Conservation (phyloP, 345 rosid species). For the Eucalyptus globulus region DNA sequence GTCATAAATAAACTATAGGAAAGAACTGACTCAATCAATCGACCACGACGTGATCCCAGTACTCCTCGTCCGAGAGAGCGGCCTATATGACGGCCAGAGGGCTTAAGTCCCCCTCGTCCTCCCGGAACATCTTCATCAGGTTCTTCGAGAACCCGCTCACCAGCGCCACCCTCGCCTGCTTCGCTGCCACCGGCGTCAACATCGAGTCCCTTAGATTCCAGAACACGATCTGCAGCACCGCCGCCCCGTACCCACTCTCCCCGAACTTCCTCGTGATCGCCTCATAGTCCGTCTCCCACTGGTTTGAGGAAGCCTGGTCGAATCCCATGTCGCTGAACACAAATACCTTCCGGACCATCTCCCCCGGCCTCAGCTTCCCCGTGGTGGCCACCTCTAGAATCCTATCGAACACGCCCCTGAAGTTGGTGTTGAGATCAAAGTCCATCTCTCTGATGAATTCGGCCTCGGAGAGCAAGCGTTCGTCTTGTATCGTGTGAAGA, state of each 20-base stretch:
- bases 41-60: slow-evolving; percentile 19
- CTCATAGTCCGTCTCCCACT: slow-evolving; percentile 41
- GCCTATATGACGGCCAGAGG: slow-evolving; percentile 27
- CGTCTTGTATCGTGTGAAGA: slow-evolving; percentile 22
- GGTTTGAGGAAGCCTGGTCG: slow-evolving; percentile 12
- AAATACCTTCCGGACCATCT: slow-evolving; percentile 45
- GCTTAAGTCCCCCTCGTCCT: slow-evolving; percentile 13
- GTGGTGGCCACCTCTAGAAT: slow-evolving; percentile 30
- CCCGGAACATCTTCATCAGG: slow-evolving; percentile 37
- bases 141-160: slow-evolving; percentile 68
- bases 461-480: slow-evolving; percentile 9
- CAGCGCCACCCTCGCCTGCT: slow-evolving; percentile 33
- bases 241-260: slow-evolving; percentile 33
- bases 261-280: slow-evolving; percentile 22
- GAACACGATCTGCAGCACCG: slow-evolving; percentile 44
- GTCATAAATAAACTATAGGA: not conserved
- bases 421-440: slow-evolving; percentile 17
- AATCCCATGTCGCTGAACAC: slow-evolving; percentile 76
- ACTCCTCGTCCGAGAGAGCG: slow-evolving; percentile 33
- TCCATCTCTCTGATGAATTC: slow-evolving; percentile 23
- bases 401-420: slow-evolving; percentile 39
- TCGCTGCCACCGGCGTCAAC: slow-evolving; percentile 28
- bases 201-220: slow-evolving; percentile 52
- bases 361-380: slow-evolving; percentile 24
- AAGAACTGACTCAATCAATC: not conserved